Evolutionary conservation across 305 asterid genomes (phyloP), one percentile per base, ranked within the genome.

Genomic region (Solanum hybrid): DNA sequence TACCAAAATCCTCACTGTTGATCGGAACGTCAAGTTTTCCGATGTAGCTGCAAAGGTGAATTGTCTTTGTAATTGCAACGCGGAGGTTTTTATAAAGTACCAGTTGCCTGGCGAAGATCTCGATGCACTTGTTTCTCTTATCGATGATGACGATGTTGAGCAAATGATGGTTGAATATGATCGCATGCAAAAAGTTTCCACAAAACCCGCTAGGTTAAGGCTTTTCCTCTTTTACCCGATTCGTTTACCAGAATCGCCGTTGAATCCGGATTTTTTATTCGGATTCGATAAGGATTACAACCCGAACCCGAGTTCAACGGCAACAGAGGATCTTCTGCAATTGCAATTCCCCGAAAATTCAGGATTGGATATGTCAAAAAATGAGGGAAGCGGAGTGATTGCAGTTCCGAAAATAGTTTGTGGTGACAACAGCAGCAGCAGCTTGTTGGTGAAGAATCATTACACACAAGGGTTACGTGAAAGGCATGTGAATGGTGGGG

Each of bases 131-230:
- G 93, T 97, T 46, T 93, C 99, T 20, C 39, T 97, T 51, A 92
- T 95, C 90, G 93, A 95, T 94, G 98, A 96, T 42, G 98, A 95
- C 5, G 99, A 97, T 75, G 96, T 97, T 91, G 98, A 94, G 92
- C 95, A 95, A 91, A 95, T 97, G 99, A 95, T 96, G 96, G 86
- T 93, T 6, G 99, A 97, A 93, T 94, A 95, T 91, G 97, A 96
- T 89, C 96, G 95, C 91, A 89, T 94, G 92, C 95, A 91, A 83
- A 89, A 89, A 92, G 92, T 73, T 69, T 81, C 94, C 26, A 22
- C 91, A 77, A 94, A 93, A 74, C 93, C 96, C 5, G 90, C 93
- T 3, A 91, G 97, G 90, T 90, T 97, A 37, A 95, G 98, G 86
- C 91, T 97, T 26, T 96, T 97, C 89, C 42, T 97, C 78, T 95